Conservation (phyloP, 768 basidiomycete species). For the Suillus plorans region DNA sequence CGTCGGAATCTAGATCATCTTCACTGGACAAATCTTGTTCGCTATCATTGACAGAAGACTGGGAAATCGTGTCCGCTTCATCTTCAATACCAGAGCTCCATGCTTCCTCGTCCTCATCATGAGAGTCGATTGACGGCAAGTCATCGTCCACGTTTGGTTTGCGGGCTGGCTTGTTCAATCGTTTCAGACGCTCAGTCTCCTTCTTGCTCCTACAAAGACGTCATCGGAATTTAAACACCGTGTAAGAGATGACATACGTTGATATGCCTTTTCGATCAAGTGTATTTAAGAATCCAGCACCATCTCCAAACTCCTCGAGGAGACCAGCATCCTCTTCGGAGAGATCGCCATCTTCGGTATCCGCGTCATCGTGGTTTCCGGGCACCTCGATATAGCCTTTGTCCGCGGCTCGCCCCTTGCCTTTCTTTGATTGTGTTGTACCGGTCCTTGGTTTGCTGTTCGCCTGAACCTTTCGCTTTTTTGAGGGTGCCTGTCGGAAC, state of each 20-base stretch:
- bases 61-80: conserved; percentile 29
- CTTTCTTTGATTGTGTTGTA: conserved; percentile 39
- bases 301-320: conserved; percentile 61
- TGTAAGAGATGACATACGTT: conserved; percentile 47
- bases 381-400: conserved; percentile 66
- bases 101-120: conserved; percentile 55
- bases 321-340: conserved; percentile 73
- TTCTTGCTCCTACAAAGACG: conserved; percentile 69
- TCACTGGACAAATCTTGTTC: conserved; percentile 13
- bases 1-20: conserved; percentile 47
- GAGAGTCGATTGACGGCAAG: conserved; percentile 69
- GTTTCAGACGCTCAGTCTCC: conserved; percentile 72
- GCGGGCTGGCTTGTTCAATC: conserved; percentile 57
- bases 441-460: conserved; percentile 18
- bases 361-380: conserved; percentile 3
- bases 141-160: conserved; percentile 45
- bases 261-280: conserved; percentile 82
- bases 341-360: conserved; percentile 39
- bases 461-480: conserved; percentile 59
- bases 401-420: conserved; percentile 61
- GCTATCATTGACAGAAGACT: conserved; percentile 9
- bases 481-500: conserved; percentile 40
- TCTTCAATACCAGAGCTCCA: conserved; percentile 49
- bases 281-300: conserved; percentile 62
- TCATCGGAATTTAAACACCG: conserved; percentile 4